phyloP scores from a whole-genome alignment of 2,329 filamentous ascomycete genomes.

The Rhynchosporium secalis region DNA sequence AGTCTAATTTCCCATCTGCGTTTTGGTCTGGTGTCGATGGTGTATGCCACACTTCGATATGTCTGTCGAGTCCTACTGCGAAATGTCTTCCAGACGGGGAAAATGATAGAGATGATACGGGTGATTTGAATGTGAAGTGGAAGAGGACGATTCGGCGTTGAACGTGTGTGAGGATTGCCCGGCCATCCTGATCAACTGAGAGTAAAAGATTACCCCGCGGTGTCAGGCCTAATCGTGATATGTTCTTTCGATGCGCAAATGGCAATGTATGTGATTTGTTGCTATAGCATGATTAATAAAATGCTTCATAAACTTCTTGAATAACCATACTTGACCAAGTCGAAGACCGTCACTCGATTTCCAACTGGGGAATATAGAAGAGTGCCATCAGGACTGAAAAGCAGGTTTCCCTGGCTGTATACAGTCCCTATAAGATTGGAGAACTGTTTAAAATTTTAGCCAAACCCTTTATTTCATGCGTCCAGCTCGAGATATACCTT shows the following conservation, averaged over 20 bases:
- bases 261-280: conserved; percentile 86
- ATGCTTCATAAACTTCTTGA: background rate
- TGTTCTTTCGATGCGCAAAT: conserved; percentile 93
- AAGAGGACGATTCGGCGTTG: conserved; percentile 83
- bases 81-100: conserved; percentile 90
- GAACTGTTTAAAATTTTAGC: conserved; percentile 61
- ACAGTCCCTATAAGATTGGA: conserved; percentile 98
- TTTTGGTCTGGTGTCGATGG: conserved; percentile 84
- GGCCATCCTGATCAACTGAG: conserved; percentile 90
- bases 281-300: conserved; percentile 45
- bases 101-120: conserved; percentile 82
- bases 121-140: conserved; percentile 90
- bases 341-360: conserved; percentile 93
- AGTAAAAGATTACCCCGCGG: conserved; percentile 90
- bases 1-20: conserved; percentile 80
- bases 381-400: conserved; percentile 95
- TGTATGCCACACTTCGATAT: conserved; percentile 94
- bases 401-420: conserved; percentile 95
- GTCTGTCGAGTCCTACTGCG: conserved; percentile 81
- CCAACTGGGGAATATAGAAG: conserved; percentile 95
- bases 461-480: background rate
- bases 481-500: conserved; percentile 59
- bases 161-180: conserved; percentile 90
- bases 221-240: conserved; percentile 82
- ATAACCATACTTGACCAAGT: conserved; percentile 77